Evolutionary conservation across 2,329 filamentous ascomycete species (phyloP).

Genomic region (Fusarium lyarnte): DNA sequence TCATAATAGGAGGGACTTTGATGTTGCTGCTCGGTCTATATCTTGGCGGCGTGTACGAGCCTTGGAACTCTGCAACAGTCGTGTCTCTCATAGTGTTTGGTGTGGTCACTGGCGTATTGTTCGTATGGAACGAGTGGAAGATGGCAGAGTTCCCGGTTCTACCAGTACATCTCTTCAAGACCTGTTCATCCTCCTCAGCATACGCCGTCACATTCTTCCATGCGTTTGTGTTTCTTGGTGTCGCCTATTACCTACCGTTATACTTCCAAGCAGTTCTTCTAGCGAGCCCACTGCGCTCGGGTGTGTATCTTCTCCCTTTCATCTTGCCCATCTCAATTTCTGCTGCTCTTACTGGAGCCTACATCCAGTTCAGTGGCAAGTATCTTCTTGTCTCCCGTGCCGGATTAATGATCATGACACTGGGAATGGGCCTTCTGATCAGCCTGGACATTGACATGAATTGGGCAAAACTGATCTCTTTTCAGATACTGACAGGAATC

Average conservation of each 20-base stretch:
- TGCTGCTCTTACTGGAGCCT: conserved; percentile 53
- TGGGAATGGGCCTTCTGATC: conserved; percentile 68
- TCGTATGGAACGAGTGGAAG: conserved; percentile 71
- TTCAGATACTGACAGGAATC: conserved; percentile 67
- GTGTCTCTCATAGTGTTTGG: conserved; percentile 72
- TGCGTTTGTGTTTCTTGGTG: conserved; percentile 69
- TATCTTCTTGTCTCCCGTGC: conserved; percentile 65
- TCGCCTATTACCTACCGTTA: conserved; percentile 76
- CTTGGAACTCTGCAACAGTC: conserved; percentile 70
- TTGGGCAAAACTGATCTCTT: conserved; percentile 60
- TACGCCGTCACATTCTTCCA: conserved; percentile 59
- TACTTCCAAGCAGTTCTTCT: conserved; percentile 76
- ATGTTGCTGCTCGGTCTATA: conserved; percentile 78
- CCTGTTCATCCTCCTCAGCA: conserved; percentile 64
- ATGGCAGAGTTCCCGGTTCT: conserved; percentile 75
- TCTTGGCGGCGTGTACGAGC: conserved; percentile 70
- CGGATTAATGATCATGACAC: conserved; percentile 63
- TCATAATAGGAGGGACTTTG: conserved; percentile 70
- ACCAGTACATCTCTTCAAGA: conserved; percentile 69
- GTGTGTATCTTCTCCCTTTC: conserved; percentile 70
- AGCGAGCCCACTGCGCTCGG: conserved; percentile 68
- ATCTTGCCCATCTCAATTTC: conserved; percentile 58
- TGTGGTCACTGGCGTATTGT: conserved; percentile 55
- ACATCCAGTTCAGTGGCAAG: conserved; percentile 64
- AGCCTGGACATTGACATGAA: conserved; percentile 62